Base-by-base conservation (phyloP, 2,329 filamentous ascomycete genomes). In the Trichoderma semiorbis region DNA sequence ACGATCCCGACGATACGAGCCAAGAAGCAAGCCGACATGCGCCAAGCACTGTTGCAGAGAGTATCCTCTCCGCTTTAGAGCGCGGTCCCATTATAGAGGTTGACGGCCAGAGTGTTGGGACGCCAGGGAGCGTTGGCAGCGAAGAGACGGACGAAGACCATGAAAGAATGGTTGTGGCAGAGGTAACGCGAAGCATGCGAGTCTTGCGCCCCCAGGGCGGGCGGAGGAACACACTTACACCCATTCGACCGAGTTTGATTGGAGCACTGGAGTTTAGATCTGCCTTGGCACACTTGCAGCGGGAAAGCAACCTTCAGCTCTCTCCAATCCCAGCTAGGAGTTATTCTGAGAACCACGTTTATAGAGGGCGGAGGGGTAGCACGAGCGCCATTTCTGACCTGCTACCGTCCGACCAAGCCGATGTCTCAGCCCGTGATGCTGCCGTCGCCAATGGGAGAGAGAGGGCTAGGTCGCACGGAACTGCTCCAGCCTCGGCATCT, bases 251-350 rank as follows among this genome's bases (percentile, higher is more conserved):
- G 1, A 98, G 96, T 84, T 84, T 99, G 61, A 92, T 99, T 4
- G 96, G 96, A 57, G 96, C 93, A 10, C 85, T 99, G 71, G 96
- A 99, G 81, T 99, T 99, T 77, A 89, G 95, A 76, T 95, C 95
- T 3, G 92, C 97, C 3, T 84, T 99, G 60, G 92, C 93, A n/a
- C 94, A 94, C 3, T 83, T 99, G 71, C 91, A 97, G 77, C 92
- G 91, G 74, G 93, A 94, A 70, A 89, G 93, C 77, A 96, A 93
- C 74, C 88, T 93, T 30, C 90, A 91, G 76, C 87, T 92, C 21
- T 88, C 90, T 57, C 88, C 90, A 2, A 90, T 97, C 73, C 87
- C 90, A 74, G 82, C 90, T 28, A 88, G 92, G 72, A 89, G 91
- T 76, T 80, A 83, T 53, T 84, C 84, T 0, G 79, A 81, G 11